Evolutionary conservation across 352 stramenopile genomes (phyloP).

Genomic region (Blastocystis sp.): DNA sequence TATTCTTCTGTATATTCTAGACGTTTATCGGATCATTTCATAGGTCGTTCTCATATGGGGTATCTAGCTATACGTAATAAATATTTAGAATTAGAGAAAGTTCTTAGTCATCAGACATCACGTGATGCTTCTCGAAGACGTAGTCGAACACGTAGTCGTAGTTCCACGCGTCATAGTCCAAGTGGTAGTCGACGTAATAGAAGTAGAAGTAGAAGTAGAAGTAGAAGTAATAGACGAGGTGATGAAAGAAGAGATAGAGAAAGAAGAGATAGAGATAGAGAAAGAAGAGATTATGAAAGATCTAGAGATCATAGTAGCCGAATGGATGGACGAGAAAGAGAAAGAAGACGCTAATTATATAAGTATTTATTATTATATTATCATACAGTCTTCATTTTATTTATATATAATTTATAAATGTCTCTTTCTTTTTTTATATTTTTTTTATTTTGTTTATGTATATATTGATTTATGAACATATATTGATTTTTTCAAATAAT

Average conservation of each 20-base stretch:
- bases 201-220: not conserved
- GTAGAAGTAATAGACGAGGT: not conserved
- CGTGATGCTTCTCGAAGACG: not conserved
- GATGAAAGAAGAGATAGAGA: not conserved
- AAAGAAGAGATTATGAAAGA: not conserved
- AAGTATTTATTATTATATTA: not conserved
- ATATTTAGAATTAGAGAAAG: constrained; percentile 6
- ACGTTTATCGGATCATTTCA: constrained; percentile 30
- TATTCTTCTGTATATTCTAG: too few species aligned
- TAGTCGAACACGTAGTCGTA: constrained; percentile 4
- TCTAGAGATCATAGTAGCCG: constrained; percentile 2
- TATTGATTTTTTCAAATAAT: not conserved
- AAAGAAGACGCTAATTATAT: constrained; percentile 5
- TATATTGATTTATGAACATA: not conserved
- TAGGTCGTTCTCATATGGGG: constrained; percentile 20
- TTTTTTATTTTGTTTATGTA: too few species aligned
- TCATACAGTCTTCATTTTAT: constrained; percentile 1
- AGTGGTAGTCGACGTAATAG: not conserved
- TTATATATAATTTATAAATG: not conserved
- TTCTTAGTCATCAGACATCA: not conserved
- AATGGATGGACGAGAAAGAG: not conserved
- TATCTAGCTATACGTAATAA: constrained; percentile 35
- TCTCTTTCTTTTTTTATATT: not conserved
- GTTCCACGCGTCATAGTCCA: too few species aligned
- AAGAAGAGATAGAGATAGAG: not conserved